Base-by-base conservation (phyloP, 352 stramenopile species). In the Globisporangium spinosum region DNA sequence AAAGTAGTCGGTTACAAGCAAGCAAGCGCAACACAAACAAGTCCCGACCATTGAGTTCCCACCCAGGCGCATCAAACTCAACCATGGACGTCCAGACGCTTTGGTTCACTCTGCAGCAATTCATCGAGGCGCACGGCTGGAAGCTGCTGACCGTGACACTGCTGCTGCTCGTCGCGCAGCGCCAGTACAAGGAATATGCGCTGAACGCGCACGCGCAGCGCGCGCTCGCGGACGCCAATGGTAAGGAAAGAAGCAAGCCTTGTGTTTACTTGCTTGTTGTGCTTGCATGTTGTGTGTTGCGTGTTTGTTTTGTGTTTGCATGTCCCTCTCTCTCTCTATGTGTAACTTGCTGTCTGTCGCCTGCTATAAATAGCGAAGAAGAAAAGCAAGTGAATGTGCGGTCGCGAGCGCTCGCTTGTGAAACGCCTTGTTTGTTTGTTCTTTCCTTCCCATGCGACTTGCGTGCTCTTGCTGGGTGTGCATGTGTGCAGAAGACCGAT, bases 61-160 rank as follows among this genome's bases (percentile, higher is more conserved):
- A 45, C 38, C 38, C 38, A 17, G 15, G 1, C 38, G 38, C 38
- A 45, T 17, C 38, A 45, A 45, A 3, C 38, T 2, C 38, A 45
- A 10, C 12, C 22, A 70, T 70, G 65, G 45, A 65, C 65, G 27
- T 54, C 23, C 47, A 59, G 25, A 58, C 25, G 22, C 65, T 70
- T 34, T 86, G 78, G 80, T 17, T 65, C 58, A 38, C 60, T 23
- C 51, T 74, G 58, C 68, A 77, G 35, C 47, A 51, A 34, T 23
- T 71, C 56, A 60, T 92, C 4, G 84, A 90, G 71, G 58, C 64
- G 1, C 70, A 90, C 61, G 84, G 82, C 32, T 90, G 80, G 82
- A 78, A 74, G 66, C 61, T 90, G 55, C 70, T 92, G 29, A 57
- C 67, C 51, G 56, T 57, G 0, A 38, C 68, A 7, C 56, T 82